A percentile compares a stretch with the other conserved stretches of the same genome.
These are phyloP conservation scores for Pyrenula massariospora DNA, from an alignment of 495 filamentous ascomycete species.

Conservation along the genomic window DNA sequence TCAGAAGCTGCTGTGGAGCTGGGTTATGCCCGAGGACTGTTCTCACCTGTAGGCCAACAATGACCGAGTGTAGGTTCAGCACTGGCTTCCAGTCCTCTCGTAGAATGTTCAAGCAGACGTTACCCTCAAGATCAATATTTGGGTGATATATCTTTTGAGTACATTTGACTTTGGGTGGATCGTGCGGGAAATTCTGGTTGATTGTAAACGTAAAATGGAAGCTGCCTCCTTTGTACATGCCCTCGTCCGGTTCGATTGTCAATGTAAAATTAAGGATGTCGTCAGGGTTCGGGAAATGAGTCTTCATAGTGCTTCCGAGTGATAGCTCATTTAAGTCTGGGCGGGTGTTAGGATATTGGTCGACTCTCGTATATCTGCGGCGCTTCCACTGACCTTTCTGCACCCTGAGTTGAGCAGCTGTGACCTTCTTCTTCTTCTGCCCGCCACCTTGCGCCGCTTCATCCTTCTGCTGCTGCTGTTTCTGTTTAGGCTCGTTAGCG, in stretches of 20 bases:
- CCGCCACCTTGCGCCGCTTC: conserved; percentile 69
- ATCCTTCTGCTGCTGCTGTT: conserved; percentile 89
- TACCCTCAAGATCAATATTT: conserved; percentile 95
- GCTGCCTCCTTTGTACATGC: conserved; percentile 85
- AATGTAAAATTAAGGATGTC: conserved; percentile 94
- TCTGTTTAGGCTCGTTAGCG: conserved; percentile 35
- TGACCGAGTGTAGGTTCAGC: conserved; percentile 89
- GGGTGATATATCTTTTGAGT: conserved; percentile 98
- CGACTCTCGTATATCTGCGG: not conserved
- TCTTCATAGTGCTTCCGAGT: conserved; percentile 83
- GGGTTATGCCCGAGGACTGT: no score
- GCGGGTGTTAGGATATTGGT: not conserved
- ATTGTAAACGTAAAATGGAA: conserved; percentile 90
- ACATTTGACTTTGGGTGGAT: conserved; percentile 96
- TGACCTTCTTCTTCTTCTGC: conserved; percentile 95
- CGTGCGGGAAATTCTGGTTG: conserved; percentile 91
- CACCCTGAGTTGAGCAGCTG: conserved; percentile 85
- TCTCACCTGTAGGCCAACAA: conserved; percentile 79
- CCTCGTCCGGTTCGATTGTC: conserved; percentile 91
- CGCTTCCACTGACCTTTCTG: conserved; percentile 64
- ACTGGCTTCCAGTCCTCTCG: conserved; percentile 99
- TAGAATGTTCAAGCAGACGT: conserved; percentile 94
- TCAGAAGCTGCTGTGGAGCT: not conserved
- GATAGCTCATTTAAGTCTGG: conserved; percentile 87
- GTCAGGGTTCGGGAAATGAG: conserved; percentile 84